Percentiles rank a stretch among this genome's conserved stretches.
phyloP scores from a whole-genome alignment of 2,329 filamentous ascomycete species.

The Fusarium beomiforme region DNA sequence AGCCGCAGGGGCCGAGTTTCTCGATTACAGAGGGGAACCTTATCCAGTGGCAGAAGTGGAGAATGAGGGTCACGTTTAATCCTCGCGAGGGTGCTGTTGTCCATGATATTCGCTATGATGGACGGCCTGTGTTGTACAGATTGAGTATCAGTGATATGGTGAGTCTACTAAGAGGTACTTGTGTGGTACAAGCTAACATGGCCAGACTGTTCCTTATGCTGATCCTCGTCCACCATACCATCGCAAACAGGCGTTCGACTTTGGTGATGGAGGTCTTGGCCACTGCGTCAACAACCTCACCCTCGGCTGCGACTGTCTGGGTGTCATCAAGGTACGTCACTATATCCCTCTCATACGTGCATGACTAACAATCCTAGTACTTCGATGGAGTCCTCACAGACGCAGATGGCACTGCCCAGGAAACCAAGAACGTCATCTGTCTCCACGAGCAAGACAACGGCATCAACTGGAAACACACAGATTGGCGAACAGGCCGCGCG shows the following conservation, averaged over 20 bases:
- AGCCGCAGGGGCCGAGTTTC: slow-evolving; percentile 52
- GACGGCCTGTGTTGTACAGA: slow-evolving; percentile 72
- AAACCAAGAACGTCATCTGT: slow-evolving; percentile 67
- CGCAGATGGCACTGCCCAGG: slow-evolving; percentile 49
- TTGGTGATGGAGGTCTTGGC: slow-evolving; percentile 73
- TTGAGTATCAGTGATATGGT: slow-evolving; percentile 76
- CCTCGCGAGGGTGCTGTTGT: slow-evolving; percentile 74
- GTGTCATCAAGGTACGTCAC: slow-evolving; percentile 59
- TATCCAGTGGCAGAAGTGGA: slow-evolving; percentile 72
- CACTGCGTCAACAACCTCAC: slow-evolving; percentile 72
- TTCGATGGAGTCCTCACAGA: slow-evolving; percentile 49
- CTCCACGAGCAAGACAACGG: slow-evolving; percentile 78
- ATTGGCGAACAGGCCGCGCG: slow-evolving; percentile 71
- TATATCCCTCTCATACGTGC: accelerated
- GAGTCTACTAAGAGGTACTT: not conserved
- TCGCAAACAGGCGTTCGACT: slow-evolving; percentile 75
- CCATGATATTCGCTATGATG: slow-evolving; percentile 74
- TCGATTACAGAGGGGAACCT: slow-evolving; percentile 55
- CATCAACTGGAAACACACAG: slow-evolving; percentile 77
- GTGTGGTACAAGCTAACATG: not conserved
- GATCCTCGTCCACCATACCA: slow-evolving; percentile 71
- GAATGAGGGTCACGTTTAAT: slow-evolving; percentile 75
- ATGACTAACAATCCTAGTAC: slow-evolving; percentile 38
- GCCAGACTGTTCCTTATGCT: slow-evolving; percentile 66
- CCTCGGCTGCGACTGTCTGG: slow-evolving; percentile 75